Conservation (phyloP, 2,329 filamentous ascomycete species). For the Diaporthe helianthi region DNA sequence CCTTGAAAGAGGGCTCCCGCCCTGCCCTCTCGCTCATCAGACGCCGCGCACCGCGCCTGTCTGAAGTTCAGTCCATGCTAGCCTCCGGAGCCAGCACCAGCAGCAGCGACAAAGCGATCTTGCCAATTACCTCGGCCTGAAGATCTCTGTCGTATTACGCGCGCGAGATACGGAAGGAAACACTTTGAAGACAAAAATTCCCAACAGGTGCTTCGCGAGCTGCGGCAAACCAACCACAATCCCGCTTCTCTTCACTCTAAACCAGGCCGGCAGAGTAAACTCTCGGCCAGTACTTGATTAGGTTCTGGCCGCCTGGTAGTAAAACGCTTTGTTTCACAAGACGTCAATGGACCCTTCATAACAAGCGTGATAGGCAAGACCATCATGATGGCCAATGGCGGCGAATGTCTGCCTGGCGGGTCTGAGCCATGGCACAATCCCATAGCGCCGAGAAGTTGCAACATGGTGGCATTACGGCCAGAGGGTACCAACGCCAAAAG, state of each 20-base stretch:
- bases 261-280: background rate
- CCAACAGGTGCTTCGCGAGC: background rate
- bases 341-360: background rate
- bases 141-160: background rate
- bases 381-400: background rate
- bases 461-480: background rate
- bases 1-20: background rate
- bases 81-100: background rate
- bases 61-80: background rate
- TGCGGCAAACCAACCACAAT: background rate
- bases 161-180: background rate
- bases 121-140: background rate
- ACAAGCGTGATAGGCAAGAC: background rate
- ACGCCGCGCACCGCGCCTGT: background rate
- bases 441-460: background rate
- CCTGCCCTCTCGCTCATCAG: background rate
- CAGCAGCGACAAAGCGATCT: background rate
- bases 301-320: background rate
- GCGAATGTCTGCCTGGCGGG: slow-evolving; percentile 7
- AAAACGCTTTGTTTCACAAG: background rate
- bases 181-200: background rate
- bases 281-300: background rate
- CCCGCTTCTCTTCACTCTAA: background rate
- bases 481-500: background rate
- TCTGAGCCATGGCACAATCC: background rate